These are phyloP conservation scores for Blastobotrys arbuscula DNA, from an alignment of 1,139 yeast genomes.

Conservation along the genomic window DNA sequence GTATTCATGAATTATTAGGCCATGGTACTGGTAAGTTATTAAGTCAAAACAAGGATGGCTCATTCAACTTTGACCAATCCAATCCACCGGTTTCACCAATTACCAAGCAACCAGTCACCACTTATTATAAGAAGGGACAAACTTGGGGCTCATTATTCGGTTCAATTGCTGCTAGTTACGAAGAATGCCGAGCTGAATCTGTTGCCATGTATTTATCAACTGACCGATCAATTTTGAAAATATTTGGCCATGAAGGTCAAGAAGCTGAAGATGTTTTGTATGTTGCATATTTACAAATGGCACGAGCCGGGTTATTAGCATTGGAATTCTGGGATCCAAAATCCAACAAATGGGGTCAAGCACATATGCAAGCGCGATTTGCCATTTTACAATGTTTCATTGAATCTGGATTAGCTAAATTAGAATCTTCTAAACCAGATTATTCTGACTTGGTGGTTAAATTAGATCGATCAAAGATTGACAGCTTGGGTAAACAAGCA, in stretches of 20 bases:
- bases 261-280: slow-evolving; percentile 61
- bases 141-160: slow-evolving; percentile 91
- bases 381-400: slow-evolving; percentile 73
- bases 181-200: slow-evolving; percentile 88
- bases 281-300: slow-evolving; percentile 73
- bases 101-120: slow-evolving; percentile 51
- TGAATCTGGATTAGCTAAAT: slow-evolving; percentile 58
- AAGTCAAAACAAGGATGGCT: slow-evolving; percentile 56
- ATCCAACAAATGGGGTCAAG: slow-evolving; percentile 83
- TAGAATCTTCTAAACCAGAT: slow-evolving; percentile 45
- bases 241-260: slow-evolving; percentile 59
- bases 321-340: slow-evolving; percentile 84
- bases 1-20: slow-evolving; percentile 86
- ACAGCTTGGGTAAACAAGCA: slow-evolving; percentile 63
- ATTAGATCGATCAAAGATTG: slow-evolving; percentile 57
- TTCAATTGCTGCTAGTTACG: slow-evolving; percentile 75
- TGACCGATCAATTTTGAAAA: slow-evolving; percentile 57
- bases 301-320: slow-evolving; percentile 77
- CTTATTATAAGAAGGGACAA: slow-evolving; percentile 72
- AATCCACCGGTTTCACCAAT: slow-evolving; percentile 53
- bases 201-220: slow-evolving; percentile 80
- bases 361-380: slow-evolving; percentile 93
- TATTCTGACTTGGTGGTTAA: slow-evolving; percentile 55
- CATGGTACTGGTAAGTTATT: slow-evolving; percentile 86
- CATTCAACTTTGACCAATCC: slow-evolving; percentile 62